Evolutionary conservation across 805 yeast species (phyloP), one percentile per base, ranked within the genome.

Genomic region (Tetrapisispora namnaoensis): DNA sequence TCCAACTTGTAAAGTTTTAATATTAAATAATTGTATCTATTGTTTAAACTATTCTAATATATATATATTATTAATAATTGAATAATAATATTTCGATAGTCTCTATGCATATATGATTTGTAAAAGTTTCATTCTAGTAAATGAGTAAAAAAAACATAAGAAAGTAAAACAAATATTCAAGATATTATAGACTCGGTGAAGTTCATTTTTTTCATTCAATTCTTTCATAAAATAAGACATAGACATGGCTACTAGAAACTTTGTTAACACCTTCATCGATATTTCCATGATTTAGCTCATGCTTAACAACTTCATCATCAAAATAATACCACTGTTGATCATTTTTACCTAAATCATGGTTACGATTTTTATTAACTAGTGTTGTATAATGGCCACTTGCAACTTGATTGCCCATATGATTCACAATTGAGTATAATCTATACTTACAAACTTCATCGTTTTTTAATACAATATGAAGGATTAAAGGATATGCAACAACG

Each of bases 341-440:
- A 21, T 59, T 52, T 7, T 59, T 49, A 1, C 55, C 49, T 40
- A 69, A 49, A 43, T 61, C 65, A 50, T 73, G 71, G 7, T 66
- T 63, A 42, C 70, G 61, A 39, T 62, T 65, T 51, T 67, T 81
- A 55, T 80, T 77, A 2, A 82, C 80, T 42, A 82, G 65, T 0
- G 88, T 71, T 1, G 90, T 85, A 59, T 85, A 85, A 62, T 85
- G 95, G 0, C 95, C 95, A 45, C 86, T 79, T 28, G 44, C 44
- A 50, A 78, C 76, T 47, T 83, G 67, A 40, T 77, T 76, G 1
- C 95, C 93, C 49, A 74, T 71, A 60, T 85, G 95, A 58, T 83
- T 84, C 4, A 85, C 80, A 51, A 83, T 71, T 1, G 85, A 86
- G 49, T 72, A 72, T 36, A 85, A 65, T 51, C 70, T 75, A 59